Percentiles rank a stretch among this genome's conserved stretches.
Evolutionary conservation across 2,329 filamentous ascomycete species (phyloP).

Genomic region (Pochonia chlamydosporia): DNA sequence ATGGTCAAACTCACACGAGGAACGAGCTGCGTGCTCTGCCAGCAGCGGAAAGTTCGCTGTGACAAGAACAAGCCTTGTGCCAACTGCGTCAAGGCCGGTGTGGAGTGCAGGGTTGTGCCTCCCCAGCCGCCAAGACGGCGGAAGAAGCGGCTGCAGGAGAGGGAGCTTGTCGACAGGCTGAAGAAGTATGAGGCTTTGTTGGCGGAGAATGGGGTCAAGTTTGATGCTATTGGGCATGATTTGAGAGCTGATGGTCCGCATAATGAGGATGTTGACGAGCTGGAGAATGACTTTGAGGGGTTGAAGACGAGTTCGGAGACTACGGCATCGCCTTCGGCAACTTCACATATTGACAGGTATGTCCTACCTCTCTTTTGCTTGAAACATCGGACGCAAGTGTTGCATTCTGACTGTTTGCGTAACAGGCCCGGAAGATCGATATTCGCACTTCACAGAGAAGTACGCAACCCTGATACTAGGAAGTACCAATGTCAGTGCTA

Average conservation of each 20-base stretch:
- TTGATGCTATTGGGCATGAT: constrained; percentile 58
- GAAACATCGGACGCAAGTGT: too few relatives aligned
- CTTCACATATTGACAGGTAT: constrained; percentile 17
- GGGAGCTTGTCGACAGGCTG: constrained; percentile 63
- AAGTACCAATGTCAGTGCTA: background rate
- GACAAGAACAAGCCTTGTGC: constrained; percentile 67
- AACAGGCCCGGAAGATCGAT: constrained; percentile 22
- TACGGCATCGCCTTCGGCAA: constrained; percentile 27
- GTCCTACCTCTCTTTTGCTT: background rate
- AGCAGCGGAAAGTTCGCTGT: constrained; percentile 71
- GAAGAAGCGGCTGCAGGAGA: constrained; percentile 62
- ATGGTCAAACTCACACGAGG: constrained; percentile 51
- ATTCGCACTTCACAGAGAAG: constrained; percentile 49
- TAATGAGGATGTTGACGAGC: constrained; percentile 48
- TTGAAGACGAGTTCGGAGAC: constrained; percentile 47
- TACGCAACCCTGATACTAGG: constrained; percentile 21
- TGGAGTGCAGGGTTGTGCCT: constrained; percentile 55
- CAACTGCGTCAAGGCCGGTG: constrained; percentile 58
- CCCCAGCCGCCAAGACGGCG: constrained; percentile 51
- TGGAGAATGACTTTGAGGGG: constrained; percentile 50
- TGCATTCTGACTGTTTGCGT: background rate
- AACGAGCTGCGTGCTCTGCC: constrained; percentile 65
- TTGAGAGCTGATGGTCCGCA: constrained; percentile 21
- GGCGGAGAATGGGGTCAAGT: constrained; percentile 59
- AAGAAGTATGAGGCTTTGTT: constrained; percentile 63